Evolutionary conservation across 2,329 filamentous ascomycete genomes (phyloP).

Genomic region (Nakataea oryzae): DNA sequence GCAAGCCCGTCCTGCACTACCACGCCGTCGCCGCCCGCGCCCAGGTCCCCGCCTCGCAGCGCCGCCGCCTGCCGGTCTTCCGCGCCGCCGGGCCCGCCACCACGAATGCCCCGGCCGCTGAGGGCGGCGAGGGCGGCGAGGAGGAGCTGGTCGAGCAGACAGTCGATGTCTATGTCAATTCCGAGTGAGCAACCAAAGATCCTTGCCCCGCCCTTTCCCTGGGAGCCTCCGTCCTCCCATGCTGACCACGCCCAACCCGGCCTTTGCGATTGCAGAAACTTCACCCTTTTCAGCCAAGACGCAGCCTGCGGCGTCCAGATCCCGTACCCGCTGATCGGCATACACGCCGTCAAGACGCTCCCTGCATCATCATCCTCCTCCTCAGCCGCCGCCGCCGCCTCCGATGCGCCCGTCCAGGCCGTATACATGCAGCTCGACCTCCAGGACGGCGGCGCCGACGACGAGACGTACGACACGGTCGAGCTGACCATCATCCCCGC

Average conservation of each 20-base stretch:
- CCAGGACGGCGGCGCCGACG: slow-evolving; percentile 44
- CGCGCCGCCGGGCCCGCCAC: slow-evolving; percentile 21
- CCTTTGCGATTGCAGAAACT: slow-evolving; percentile 31
- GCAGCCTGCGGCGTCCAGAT: slow-evolving; percentile 54
- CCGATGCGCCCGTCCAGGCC: slow-evolving; percentile 28
- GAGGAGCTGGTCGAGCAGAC: slow-evolving; percentile 31
- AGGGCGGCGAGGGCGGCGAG: slow-evolving; percentile 19
- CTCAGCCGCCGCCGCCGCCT: too few relatives aligned
- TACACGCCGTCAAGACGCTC: slow-evolving; percentile 62
- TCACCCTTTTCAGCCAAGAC: slow-evolving; percentile 53
- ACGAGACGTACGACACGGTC: slow-evolving; percentile 52
- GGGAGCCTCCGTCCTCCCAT: not conserved
- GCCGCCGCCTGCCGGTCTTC: slow-evolving; percentile 44
- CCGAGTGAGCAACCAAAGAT: slow-evolving; percentile 31
- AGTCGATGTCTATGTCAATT: slow-evolving; percentile 48
- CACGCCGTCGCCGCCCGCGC: slow-evolving; percentile 47
- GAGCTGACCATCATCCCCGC: slow-evolving; percentile 60
- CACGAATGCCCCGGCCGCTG: slow-evolving; percentile 14
- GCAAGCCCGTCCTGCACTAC: slow-evolving; percentile 61
- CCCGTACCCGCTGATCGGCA: slow-evolving; percentile 63
- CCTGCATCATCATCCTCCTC: slow-evolving; percentile 15
- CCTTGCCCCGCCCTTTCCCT: not conserved
- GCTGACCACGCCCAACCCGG: slow-evolving; percentile 3
- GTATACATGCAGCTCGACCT: slow-evolving; percentile 63
- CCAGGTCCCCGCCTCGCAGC: slow-evolving; percentile 43